Evolutionary conservation across 2,329 filamentous ascomycete species (phyloP).

Genomic region (Chrysosporium keratinophilum): DNA sequence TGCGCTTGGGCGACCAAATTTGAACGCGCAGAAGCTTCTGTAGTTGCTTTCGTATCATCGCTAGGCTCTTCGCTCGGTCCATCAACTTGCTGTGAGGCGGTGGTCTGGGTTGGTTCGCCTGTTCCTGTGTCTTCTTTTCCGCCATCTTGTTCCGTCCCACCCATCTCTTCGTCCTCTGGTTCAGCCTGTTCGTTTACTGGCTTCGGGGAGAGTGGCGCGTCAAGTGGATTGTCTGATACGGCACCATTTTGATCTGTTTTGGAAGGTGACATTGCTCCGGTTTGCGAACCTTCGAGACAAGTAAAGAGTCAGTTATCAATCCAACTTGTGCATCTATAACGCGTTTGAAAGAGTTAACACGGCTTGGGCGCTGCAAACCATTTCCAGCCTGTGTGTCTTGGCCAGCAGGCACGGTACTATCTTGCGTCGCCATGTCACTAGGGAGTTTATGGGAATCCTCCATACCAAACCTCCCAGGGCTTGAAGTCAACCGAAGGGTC

Average conservation of each 20-base stretch:
- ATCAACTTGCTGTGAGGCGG: slow-evolving; percentile 31
- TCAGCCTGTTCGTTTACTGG: slow-evolving; percentile 50
- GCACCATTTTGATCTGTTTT: slow-evolving; percentile 23
- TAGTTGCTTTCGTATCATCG: slow-evolving; percentile 59
- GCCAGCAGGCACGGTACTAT: slow-evolving; percentile 19
- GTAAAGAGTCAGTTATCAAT: background rate
- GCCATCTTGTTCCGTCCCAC: slow-evolving; percentile 44
- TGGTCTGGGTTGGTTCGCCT: slow-evolving; percentile 33
- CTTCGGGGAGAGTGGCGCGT: slow-evolving; percentile 56
- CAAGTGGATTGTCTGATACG: slow-evolving; percentile 54
- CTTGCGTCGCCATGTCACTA: slow-evolving; percentile 23
- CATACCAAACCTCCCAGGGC: slow-evolving; percentile 20
- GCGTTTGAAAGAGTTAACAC: background rate
- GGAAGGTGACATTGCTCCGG: slow-evolving; percentile 24
- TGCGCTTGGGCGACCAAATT: slow-evolving; percentile 91
- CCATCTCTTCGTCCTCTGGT: slow-evolving; percentile 70
- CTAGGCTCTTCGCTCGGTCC: slow-evolving; percentile 44
- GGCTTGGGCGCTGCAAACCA: background rate
- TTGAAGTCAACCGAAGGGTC: background rate
- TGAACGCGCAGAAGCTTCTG: slow-evolving; percentile 78
- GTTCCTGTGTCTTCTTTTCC: slow-evolving; percentile 36
- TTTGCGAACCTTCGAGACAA: slow-evolving; percentile 25
- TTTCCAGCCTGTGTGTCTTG: slow-evolving; percentile 21
- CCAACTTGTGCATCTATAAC: background rate
- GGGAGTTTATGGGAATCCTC: slow-evolving; percentile 27